Conservation (phyloP, 257 asterid genomes). For the Solanum habrochaites region DNA sequence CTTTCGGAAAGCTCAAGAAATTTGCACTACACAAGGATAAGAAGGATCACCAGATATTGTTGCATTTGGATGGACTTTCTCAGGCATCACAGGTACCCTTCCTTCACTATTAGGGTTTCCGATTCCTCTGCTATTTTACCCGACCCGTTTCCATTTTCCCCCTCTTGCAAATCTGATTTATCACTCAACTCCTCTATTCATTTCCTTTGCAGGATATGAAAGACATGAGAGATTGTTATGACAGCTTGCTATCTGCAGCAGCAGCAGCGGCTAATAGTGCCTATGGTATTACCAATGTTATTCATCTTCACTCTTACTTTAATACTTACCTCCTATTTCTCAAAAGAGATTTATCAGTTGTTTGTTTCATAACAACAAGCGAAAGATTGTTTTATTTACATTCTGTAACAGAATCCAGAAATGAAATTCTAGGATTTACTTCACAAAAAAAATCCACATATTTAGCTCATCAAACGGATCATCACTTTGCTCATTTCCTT, state of each 20-base stretch:
- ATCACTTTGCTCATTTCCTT: slow-evolving; percentile 1
- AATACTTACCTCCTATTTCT: no score
- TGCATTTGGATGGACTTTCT: slow-evolving; percentile 19
- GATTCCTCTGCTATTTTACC: not conserved
- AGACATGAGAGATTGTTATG: slow-evolving; percentile 86
- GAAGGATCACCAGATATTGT: slow-evolving; percentile 20
- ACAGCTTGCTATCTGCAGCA: slow-evolving; percentile 89
- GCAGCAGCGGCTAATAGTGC: slow-evolving; percentile 95
- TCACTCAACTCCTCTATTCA: not conserved
- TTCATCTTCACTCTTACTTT: no score
- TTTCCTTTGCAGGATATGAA: slow-evolving; percentile 63
- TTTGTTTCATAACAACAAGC: not conserved
- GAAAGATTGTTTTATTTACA: not conserved
- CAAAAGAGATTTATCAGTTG: not conserved
- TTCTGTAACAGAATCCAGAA: not conserved
- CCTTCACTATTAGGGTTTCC: not conserved
- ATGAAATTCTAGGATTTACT: not conserved
- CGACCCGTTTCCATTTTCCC: not conserved
- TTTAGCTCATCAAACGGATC: not conserved
- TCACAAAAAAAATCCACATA: not conserved
- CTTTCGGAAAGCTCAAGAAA: slow-evolving; percentile 24
- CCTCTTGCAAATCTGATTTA: not conserved
- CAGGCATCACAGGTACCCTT: slow-evolving; percentile 23
- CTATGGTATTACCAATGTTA: slow-evolving; percentile 37
- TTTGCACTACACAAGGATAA: slow-evolving; percentile 24